phyloP scores from a whole-genome alignment of 805 yeast genomes.

The Dipodascus geniculatus region DNA sequence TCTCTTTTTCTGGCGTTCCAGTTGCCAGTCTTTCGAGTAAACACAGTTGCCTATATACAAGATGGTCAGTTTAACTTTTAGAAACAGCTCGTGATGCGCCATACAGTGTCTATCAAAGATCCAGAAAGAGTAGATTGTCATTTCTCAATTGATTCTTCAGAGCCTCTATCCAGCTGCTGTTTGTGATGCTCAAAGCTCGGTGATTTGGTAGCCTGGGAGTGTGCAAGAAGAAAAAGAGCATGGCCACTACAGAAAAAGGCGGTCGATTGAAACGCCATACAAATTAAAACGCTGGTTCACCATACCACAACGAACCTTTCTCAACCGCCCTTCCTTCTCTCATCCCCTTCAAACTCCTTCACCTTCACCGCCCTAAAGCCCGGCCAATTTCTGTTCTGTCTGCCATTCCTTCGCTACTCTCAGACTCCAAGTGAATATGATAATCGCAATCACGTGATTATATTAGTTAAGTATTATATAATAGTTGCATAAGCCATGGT shows the following conservation, averaged over 20 bases:
- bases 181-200: neutral
- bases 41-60: conserved; percentile 49
- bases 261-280: too few species aligned
- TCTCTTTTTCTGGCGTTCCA: conserved; percentile 4
- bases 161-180: neutral
- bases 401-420: too few species aligned
- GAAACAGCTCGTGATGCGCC: too few species aligned
- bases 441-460: neutral
- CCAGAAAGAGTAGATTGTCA: conserved; percentile 78
- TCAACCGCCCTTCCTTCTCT: too few species aligned
- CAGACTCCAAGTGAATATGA: neutral
- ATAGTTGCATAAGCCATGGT: neutral
- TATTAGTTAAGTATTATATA: neutral
- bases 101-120: conserved; percentile 82
- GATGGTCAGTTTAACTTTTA: neutral
- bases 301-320: too few species aligned
- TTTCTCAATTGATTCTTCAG: conserved; percentile 12
- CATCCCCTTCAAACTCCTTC: too few species aligned
- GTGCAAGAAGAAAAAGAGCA: too few species aligned
- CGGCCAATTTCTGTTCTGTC: too few species aligned
- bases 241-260: too few species aligned
- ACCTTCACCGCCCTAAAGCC: too few species aligned
- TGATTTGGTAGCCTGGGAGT: too few species aligned
- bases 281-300: too few species aligned
- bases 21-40: conserved; percentile 60